Percentiles rank a stretch among this genome's conserved stretches.
Conservation (phyloP, 2,329 filamentous ascomycete genomes). For the Epichloe aotearoae region DNA sequence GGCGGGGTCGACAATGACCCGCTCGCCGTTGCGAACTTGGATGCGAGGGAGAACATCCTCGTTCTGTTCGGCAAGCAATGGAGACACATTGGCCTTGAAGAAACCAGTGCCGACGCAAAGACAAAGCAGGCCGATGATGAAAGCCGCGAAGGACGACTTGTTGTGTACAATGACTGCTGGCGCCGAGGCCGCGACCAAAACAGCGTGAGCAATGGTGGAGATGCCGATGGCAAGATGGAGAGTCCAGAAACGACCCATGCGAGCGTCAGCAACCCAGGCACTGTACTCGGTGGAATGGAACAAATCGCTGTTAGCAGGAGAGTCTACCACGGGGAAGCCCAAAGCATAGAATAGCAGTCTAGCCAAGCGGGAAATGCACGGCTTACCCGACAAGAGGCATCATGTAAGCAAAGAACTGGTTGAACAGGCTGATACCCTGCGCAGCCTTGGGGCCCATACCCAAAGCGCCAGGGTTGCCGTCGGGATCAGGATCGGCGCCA, state of each 20-base stretch:
- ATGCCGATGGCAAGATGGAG: constrained; percentile 55
- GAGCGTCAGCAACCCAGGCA: constrained; percentile 51
- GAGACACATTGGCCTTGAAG: constrained; percentile 71
- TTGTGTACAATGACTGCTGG: constrained; percentile 46
- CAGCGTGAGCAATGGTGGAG: constrained; percentile 51
- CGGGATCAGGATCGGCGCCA: constrained; percentile 28
- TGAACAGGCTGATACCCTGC: constrained; percentile 36
- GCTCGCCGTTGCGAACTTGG: constrained; percentile 44
- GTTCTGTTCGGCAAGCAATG: constrained; percentile 59
- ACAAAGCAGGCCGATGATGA: constrained; percentile 49
- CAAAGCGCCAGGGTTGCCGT: constrained; percentile 36
- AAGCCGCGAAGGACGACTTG: constrained; percentile 47
- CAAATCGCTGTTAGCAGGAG: background rate
- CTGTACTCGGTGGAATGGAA: constrained; percentile 11
- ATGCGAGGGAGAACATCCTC: constrained; percentile 44
- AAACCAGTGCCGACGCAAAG: constrained; percentile 57
- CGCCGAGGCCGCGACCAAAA: constrained; percentile 52
- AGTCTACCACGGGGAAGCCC: no score
- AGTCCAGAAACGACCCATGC: constrained; percentile 59
- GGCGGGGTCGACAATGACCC: constrained; percentile 57
- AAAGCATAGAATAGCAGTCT: no score
- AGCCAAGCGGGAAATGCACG: no score
- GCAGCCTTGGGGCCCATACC: constrained; percentile 44
- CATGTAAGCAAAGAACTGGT: constrained; percentile 49
- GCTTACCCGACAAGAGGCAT: constrained; percentile 42